Base-by-base conservation (phyloP, 78 protist genomes). In the Dictyostelium intermedium region DNA sequence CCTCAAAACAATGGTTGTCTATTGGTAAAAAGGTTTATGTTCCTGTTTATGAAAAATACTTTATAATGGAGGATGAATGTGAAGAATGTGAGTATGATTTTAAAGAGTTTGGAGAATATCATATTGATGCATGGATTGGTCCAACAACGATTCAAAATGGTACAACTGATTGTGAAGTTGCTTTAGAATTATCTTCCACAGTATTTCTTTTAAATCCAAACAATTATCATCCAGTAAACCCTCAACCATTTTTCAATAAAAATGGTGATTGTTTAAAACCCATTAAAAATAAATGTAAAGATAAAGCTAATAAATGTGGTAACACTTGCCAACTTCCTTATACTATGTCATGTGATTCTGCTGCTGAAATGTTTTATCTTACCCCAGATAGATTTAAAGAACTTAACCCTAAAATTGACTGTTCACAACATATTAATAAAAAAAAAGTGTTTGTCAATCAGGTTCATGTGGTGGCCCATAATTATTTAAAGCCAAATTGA, bases 301-400 rank as follows among this genome's bases (percentile, higher is more conserved):
- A 73, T 35, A n/a, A 73, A 37, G 37, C 27, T 13, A 73, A 73
- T 73, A n/a, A 73, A 35, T 73, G 80, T 73, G 80, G 80, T 35
- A 73, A 18, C 14, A 32, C 43, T 35, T 73, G 80, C 80, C 56
- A 73, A 35, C 39, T 73, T 3, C 80, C 80, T 11, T 1, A 25
- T 30, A n/a, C 8, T 73, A 35, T 35, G 56, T 73, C 80, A 16
- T 73, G 80, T 35, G 23, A 60, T 8, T 3, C 20, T 20, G 69
- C 69, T 0, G 69, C 69, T 2, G 5, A 60, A 14, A 8, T 60
- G 69, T 60, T 60, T 60, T 14, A 20, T 60, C 1, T 60, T 5
- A 5, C 69, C 1, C 1, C 27, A 9, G 69, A 14, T 5, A 60
- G 69, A 60, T 60, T 60, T 20, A 60, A 60, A 60, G 69, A 14